A percentile compares a stretch with the other conserved stretches of the same genome.
These are phyloP conservation scores for Spizellomyces sp. DNA, from an alignment of 192 early-diverging fungal species.

Conservation along the genomic window DNA sequence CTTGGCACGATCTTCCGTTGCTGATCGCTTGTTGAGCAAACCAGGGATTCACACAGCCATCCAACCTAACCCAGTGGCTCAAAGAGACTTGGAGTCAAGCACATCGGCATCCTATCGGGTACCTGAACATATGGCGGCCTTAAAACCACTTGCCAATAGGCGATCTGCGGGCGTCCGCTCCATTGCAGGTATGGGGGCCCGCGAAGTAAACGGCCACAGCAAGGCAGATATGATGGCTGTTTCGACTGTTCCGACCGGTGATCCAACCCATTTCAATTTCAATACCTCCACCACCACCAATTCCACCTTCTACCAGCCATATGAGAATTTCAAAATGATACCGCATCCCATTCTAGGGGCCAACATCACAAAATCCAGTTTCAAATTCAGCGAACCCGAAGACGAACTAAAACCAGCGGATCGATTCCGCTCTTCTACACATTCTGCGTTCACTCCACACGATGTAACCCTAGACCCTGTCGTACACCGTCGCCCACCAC, in stretches of 20 bases:
- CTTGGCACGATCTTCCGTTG: constrained; percentile 15
- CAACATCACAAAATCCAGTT: constrained; percentile 36
- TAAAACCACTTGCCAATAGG: background rate
- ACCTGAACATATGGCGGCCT: background rate
- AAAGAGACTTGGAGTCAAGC: constrained; percentile 7
- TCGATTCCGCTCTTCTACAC: constrained; percentile 22
- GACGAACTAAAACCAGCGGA: background rate
- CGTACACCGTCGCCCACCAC: background rate
- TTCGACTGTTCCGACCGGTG: constrained; percentile 46
- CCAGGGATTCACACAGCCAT: constrained; percentile 23
- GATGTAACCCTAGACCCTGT: background rate
- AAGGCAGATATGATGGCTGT: background rate
- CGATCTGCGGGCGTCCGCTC: background rate
- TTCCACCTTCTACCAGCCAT: constrained; percentile 23
- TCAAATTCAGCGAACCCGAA: constrained; percentile 28
- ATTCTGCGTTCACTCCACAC: constrained; percentile 24
- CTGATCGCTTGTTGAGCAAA: constrained; percentile 23
- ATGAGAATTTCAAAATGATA: constrained; percentile 29
- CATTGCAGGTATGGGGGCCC: background rate
- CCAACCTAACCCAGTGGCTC: background rate
- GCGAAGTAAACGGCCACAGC: background rate
- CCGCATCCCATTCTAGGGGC: constrained; percentile 43
- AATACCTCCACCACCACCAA: constrained; percentile 25
- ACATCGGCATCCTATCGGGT: constrained; percentile 11
- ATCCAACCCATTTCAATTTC: constrained; percentile 27